Evolutionary conservation across 495 filamentous ascomycete genomes (phyloP), one percentile per base, ranked within the genome.

Genomic region (Lophium mytilinum): DNA sequence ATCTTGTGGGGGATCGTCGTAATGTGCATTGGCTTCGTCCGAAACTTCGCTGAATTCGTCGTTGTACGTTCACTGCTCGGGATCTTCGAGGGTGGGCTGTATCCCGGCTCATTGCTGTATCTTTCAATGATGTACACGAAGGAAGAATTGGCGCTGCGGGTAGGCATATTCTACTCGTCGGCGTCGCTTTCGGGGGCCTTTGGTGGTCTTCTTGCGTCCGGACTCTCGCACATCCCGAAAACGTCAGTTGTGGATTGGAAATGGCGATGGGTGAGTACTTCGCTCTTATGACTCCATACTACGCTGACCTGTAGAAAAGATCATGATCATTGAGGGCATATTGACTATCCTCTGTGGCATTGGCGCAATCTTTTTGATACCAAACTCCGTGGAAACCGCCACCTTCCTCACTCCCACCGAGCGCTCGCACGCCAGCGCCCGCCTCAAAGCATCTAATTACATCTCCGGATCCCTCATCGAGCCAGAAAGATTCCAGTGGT

Each of bases 51-150:
- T 8, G 46, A 41, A 12, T 65, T 65, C 45, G 43, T 60, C 3
- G 51, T 46, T 19, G 62, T 65, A 6, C 49, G 62, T 17, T 58
- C 62, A 15, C 37, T 65, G 30, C 56, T 65, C 1, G 58, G 62
- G 2, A 49, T 78, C 11, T 72, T 74, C 5, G 75, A 80, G 68
- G 76, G 76, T 37, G 76, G 76, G 10, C 62, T 79, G n/a, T 51
- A 78, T 9, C 77, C 76, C 0, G 76, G 76, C 18, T 33, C 76
- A 74, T 70, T 78, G 8, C 45, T 64, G 3, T 64, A 64, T 49
- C 57, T 64, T 11, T 64, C 61, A 2, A 48, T 54, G 17, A 56
- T 64, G 49, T 64, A 64, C 57, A 45, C 42, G 49, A 45, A 57
- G 14, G 53, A 52, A 9, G 61, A 64, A 30, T 30, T 64, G 9